Evolutionary conservation across 768 basidiomycete genomes (phyloP).

Genomic region (Leccinum rimulosum): DNA sequence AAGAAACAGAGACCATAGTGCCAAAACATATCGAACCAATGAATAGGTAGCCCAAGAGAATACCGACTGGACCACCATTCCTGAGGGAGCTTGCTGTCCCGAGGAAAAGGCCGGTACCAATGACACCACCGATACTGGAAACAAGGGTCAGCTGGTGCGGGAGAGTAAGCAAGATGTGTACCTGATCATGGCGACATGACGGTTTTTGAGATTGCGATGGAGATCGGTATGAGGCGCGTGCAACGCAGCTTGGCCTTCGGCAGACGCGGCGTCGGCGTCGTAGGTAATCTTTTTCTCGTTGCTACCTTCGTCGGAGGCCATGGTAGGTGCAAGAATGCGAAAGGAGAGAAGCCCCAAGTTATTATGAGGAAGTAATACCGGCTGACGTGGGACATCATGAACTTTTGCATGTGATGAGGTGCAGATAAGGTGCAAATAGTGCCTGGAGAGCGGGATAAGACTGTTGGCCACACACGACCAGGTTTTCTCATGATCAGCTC

Average conservation of each 20-base stretch:
- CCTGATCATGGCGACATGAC: constrained; percentile 39
- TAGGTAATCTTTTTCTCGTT: neutral
- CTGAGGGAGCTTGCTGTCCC: constrained; percentile 34
- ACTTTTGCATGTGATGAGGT: neutral
- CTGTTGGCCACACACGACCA: neutral
- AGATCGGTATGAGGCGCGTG: constrained; percentile 10
- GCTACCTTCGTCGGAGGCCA: constrained; percentile 6
- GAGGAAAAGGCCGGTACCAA: constrained; percentile 41
- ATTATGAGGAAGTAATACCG: neutral
- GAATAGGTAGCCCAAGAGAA: constrained; percentile 41
- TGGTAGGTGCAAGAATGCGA: neutral
- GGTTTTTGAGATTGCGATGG: constrained; percentile 31
- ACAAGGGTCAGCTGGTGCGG: neutral
- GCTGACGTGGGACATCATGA: neutral
- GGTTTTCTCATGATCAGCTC: neutral
- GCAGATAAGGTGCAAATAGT: neutral
- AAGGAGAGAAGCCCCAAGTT: neutral
- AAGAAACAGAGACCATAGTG: constrained; percentile 32
- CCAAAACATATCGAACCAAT: constrained; percentile 38
- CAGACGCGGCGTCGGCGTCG: constrained; percentile 3
- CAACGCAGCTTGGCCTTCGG: constrained; percentile 8
- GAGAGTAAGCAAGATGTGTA: neutral
- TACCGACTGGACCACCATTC: constrained; percentile 46
- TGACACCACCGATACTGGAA: constrained; percentile 36
- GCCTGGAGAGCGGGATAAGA: neutral